Evolutionary conservation across 805 yeast genomes (phyloP), one percentile per base, ranked within the genome.

Genomic region (Dipodascus geniculatus): DNA sequence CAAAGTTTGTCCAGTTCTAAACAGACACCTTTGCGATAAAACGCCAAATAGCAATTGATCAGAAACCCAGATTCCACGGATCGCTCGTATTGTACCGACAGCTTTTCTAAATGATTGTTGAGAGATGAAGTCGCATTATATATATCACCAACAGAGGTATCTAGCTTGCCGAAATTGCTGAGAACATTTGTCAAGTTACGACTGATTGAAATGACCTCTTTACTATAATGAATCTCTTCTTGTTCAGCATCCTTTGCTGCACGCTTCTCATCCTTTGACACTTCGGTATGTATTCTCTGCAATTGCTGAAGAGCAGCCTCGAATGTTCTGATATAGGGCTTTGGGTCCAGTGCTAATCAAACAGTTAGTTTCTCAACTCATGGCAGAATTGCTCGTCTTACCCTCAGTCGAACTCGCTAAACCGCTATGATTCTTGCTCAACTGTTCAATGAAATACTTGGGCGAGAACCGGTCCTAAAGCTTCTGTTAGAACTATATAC

Each of bases 291-390:
- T 48, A 93, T 68, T 51, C 73, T 74, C 61, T 80, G 78, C 58
- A 91, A 71, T 62, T 87, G 91, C 49, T 81, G 75, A 48, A 89
- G 71, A 1, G 93, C 87, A 1, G 90, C 81, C 65, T 91, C 97
- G 66, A 93, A 90, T 0, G 96, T 87, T 60, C 96, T 78, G 49
- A 91, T 91, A 65, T 87, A 93, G 1, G 98, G 98, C 63, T 87
- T 88, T 1, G 98, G 96, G 63, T 93, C 96, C 53, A 88, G 68
- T 11, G 70, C 67, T 58, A 57, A 62, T 28, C 47, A 23, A 50
- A 35, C 50, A 3, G 48, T 42, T 48, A 48, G 42, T 22, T 20
- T 47, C 2, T 53, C 11, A 19, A 22, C 48, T 22, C 48, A n/a
- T 20, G 6, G 4, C 48, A n/a, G 22, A 42, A 42, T n/a, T 42